Percentiles rank a stretch among this genome's conserved stretches.
phyloP scores from a whole-genome alignment of 257 asterid species.

The Phtheirospermum japonicum region DNA sequence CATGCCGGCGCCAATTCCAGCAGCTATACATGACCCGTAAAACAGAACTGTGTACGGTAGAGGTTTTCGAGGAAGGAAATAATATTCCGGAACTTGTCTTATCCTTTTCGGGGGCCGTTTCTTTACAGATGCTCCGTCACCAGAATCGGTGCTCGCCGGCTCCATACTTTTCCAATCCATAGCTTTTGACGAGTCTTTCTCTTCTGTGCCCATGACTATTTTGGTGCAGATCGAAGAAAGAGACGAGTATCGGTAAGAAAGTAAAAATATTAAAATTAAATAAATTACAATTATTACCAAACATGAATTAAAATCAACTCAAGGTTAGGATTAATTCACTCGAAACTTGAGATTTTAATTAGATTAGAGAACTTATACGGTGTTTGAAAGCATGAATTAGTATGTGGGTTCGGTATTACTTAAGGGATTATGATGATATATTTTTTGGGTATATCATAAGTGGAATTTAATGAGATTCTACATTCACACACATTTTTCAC shows the following conservation, averaged over 20 bases:
- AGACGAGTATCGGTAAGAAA: neutral
- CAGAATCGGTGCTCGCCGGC: constrained; percentile 34
- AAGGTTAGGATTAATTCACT: too few relatives aligned
- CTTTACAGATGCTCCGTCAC: constrained; percentile 49
- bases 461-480: too few relatives aligned
- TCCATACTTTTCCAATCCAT: constrained; percentile 63
- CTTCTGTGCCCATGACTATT: constrained; percentile 42
- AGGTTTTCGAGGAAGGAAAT: constrained; percentile 79
- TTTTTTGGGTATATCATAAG: too few relatives aligned
- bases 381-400: too few relatives aligned
- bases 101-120: constrained; percentile 58
- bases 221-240: constrained; percentile 15
- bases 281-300: too few relatives aligned
- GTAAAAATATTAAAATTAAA: too few relatives aligned
- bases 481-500: too few relatives aligned
- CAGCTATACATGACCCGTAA: constrained; percentile 69
- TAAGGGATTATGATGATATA: too few relatives aligned
- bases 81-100: constrained; percentile 72
- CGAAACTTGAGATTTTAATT: too few relatives aligned
- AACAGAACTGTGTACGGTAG: constrained; percentile 42
- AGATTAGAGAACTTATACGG: too few relatives aligned
- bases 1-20: constrained; percentile 91
- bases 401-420: too few relatives aligned
- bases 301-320: too few relatives aligned
- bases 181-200: constrained; percentile 47